phyloP scores from a whole-genome alignment of 2,329 filamentous ascomycete genomes.

The Curvularia eragrostidis region DNA sequence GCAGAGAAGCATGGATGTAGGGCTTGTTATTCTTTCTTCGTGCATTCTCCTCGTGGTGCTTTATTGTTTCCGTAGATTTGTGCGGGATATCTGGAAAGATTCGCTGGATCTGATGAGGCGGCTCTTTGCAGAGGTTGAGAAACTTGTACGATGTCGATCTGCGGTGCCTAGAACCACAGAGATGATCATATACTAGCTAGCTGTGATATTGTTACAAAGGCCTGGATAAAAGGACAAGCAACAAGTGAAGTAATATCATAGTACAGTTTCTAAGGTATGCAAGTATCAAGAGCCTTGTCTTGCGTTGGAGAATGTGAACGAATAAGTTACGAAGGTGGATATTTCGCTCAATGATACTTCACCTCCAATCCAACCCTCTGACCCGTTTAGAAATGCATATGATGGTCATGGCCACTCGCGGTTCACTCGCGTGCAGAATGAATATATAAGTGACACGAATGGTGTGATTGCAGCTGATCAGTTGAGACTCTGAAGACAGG shows the following conservation, averaged over 20 bases:
- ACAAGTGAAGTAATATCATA: neutral
- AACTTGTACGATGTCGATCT: neutral
- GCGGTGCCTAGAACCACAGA: neutral
- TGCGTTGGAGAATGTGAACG: neutral
- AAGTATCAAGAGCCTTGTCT: neutral
- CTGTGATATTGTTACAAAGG: neutral
- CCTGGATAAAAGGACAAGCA: neutral
- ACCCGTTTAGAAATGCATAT: neutral
- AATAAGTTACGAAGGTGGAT: neutral
- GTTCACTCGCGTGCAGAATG: no score
- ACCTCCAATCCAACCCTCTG: neutral
- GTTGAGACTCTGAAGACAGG: no score
- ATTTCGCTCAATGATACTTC: neutral
- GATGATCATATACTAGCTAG: neutral
- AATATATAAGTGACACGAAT: no score
- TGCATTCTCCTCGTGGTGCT: neutral
- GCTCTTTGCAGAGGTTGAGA: neutral
- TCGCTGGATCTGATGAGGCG: neutral
- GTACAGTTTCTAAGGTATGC: no score
- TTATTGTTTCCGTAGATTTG: neutral
- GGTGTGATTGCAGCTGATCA: no score
- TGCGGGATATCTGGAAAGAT: neutral
- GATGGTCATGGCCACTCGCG: neutral
- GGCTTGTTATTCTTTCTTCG: neutral
- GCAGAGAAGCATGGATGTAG: neutral